Conservation (phyloP, 192 early-diverging fungal genomes). For the Pilaira anomala region DNA sequence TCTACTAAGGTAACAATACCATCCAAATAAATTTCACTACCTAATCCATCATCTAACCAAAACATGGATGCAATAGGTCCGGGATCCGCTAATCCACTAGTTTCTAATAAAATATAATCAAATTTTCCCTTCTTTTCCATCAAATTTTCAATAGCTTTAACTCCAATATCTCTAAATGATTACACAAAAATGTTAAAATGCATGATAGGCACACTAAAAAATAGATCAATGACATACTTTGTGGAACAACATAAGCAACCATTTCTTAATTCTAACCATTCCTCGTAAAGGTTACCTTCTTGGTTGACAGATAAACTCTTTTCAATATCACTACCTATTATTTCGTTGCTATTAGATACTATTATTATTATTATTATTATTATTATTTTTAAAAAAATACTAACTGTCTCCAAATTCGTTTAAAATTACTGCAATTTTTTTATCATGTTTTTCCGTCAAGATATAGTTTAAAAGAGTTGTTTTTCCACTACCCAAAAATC, state of each 20-base stretch:
- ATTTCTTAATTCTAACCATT: conserved; percentile 97
- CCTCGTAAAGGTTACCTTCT: conserved; percentile 82
- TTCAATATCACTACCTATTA: conserved; percentile 83
- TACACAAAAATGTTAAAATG: not conserved
- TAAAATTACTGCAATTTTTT: conserved; percentile 95
- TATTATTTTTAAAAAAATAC: not conserved
- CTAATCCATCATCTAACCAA: conserved; percentile 95
- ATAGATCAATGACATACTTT: conserved; percentile 55
- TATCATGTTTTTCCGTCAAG: conserved; percentile 80
- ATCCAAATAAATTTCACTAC: conserved; percentile 86
- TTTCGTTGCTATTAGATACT: not conserved
- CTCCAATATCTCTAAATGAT: conserved; percentile 77
- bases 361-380: not conserved
- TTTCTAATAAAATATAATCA: conserved; percentile 95
- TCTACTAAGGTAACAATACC: conserved; percentile 32
- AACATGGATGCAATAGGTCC: conserved; percentile 94
- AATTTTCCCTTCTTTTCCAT: conserved; percentile 91
- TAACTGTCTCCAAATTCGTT: conserved; percentile 95
- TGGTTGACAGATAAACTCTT: conserved; percentile 82
- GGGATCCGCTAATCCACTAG: conserved; percentile 58
- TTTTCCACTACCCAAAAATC: conserved; percentile 85
- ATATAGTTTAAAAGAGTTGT: conserved; percentile 91
- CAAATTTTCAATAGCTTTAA: conserved; percentile 90
- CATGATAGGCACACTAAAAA: not conserved
- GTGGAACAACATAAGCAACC: conserved; percentile 98